These are phyloP conservation scores for Prunus yedoensis DNA, from an alignment of 331 rosid genomes.

Conservation along the genomic window DNA sequence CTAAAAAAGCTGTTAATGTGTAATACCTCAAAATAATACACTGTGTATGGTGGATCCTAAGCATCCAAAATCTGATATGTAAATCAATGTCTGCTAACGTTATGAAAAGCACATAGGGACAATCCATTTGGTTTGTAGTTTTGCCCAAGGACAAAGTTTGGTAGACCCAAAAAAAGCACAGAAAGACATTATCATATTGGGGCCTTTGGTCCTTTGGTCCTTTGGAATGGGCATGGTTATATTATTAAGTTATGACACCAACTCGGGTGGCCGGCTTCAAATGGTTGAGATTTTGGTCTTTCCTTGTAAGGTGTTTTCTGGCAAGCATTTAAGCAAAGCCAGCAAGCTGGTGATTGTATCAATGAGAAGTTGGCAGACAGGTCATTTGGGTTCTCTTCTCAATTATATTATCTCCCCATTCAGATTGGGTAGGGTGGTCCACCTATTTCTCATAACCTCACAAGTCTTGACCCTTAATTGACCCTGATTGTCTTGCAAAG, in stretches of 20 bases:
- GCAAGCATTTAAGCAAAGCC: constrained; percentile 23
- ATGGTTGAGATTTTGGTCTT: neutral
- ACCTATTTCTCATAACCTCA: neutral
- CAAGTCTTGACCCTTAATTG: neutral
- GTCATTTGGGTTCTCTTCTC: constrained; percentile 22
- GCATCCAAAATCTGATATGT: constrained; percentile 10
- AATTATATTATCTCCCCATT: neutral
- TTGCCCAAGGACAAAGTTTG: constrained; percentile 5
- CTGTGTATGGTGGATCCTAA: neutral
- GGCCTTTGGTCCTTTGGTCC: neutral
- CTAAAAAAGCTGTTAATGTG: too few species aligned
- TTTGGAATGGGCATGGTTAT: neutral
- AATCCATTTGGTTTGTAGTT: constrained; percentile 23
- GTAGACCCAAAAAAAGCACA: constrained; percentile 7
- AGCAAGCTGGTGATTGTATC: constrained; percentile 18
- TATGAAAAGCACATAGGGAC: neutral
- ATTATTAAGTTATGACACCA: neutral
- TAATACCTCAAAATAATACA: neutral
- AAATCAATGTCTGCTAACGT: constrained; percentile 11
- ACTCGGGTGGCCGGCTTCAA: neutral
- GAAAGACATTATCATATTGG: neutral
- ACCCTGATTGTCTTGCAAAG: neutral
- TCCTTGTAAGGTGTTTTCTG: constrained; percentile 2
- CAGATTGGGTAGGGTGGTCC: neutral
- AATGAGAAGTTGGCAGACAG: constrained; percentile 31